Percentiles rank a stretch among this genome's conserved stretches.
phyloP scores from a whole-genome alignment of 2,329 filamentous ascomycete genomes.

The Alternaria sp. region DNA sequence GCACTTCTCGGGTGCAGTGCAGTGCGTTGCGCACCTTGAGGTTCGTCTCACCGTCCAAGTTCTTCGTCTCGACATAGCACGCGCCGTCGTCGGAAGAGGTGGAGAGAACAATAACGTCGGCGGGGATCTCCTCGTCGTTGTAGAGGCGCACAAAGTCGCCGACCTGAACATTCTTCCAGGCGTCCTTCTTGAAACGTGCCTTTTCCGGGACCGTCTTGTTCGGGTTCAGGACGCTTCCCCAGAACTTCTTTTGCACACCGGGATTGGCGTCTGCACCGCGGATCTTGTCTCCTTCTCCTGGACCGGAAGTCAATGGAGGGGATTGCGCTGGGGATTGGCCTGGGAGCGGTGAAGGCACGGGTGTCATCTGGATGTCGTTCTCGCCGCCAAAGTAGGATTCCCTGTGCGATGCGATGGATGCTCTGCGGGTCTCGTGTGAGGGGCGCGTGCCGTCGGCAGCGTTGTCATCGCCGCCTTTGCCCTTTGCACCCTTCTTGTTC shows the following conservation, averaged over 20 bases:
- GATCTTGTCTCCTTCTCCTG: constrained; percentile 35
- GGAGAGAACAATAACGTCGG: constrained; percentile 88
- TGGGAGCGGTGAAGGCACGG: constrained; percentile 81
- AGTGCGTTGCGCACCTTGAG: constrained; percentile 92
- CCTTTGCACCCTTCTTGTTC: constrained; percentile 40
- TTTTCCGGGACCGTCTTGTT: constrained; percentile 68
- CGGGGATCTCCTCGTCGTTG: constrained; percentile 93
- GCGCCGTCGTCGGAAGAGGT: constrained; percentile 93
- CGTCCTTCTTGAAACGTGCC: constrained; percentile 88
- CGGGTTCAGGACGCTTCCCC: constrained; percentile 76
- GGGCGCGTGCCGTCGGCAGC: constrained; percentile 61
- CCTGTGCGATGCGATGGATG: constrained; percentile 62
- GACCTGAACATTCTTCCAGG: constrained; percentile 94
- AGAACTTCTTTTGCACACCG: constrained; percentile 56
- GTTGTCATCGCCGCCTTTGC: constrained; percentile 57
- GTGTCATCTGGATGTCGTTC: constrained; percentile 89
- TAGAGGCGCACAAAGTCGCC: constrained; percentile 97
- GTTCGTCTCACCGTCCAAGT: constrained; percentile 96
- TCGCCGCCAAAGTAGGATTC: constrained; percentile 60
- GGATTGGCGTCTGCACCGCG: constrained; percentile 31
- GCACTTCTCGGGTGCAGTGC: constrained; percentile 80
- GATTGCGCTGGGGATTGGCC: constrained; percentile 47
- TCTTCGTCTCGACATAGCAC: constrained; percentile 98
- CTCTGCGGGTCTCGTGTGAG: constrained; percentile 70
- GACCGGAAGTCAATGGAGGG: constrained; percentile 33